phyloP scores from a whole-genome alignment of 805 yeast genomes.

The Spathaspora passalidarum region DNA sequence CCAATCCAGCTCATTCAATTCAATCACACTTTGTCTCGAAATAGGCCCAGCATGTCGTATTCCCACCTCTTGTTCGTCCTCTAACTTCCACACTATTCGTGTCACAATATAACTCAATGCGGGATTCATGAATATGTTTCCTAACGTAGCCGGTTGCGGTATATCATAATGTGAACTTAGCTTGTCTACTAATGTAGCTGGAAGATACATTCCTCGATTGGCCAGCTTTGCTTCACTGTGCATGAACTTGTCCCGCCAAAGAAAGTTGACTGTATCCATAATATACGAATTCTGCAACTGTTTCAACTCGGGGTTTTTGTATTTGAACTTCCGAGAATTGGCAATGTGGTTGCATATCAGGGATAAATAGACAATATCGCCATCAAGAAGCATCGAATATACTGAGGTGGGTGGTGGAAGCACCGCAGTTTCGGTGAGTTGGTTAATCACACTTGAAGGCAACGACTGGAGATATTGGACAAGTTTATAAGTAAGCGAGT shows the following conservation, averaged over 20 bases:
- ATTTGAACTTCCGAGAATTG: conserved; percentile 34
- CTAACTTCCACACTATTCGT: conserved; percentile 43
- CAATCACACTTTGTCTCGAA: conserved; percentile 39
- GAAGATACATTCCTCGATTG: conserved; percentile 39
- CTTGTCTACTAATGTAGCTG: conserved; percentile 27
- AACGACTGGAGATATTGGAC: background rate
- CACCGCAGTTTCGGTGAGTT: conserved; percentile 11
- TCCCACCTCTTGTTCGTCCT: conserved; percentile 35
- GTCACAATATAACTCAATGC: conserved; percentile 46
- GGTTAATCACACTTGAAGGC: background rate
- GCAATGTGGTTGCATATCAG: conserved; percentile 46
- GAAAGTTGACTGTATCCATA: conserved; percentile 52
- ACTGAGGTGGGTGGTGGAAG: conserved; percentile 39
- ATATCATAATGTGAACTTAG: conserved; percentile 28
- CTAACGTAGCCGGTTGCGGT: conserved; percentile 16
- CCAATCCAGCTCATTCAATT: conserved; percentile 35
- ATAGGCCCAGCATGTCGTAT: conserved; percentile 53
- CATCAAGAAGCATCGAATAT: conserved; percentile 36
- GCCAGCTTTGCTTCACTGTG: conserved; percentile 23
- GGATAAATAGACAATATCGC: conserved; percentile 45
- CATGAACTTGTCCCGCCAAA: conserved; percentile 57
- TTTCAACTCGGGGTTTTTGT: conserved; percentile 21
- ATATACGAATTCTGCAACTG: conserved; percentile 47
- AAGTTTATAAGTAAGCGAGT: conserved; percentile 3
- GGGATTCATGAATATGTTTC: conserved; percentile 50